A percentile compares a stretch with the other conserved stretches of the same genome.
phyloP scores from a whole-genome alignment of 1,284 basidiomycete genomes.

The Meira nashicola region DNA sequence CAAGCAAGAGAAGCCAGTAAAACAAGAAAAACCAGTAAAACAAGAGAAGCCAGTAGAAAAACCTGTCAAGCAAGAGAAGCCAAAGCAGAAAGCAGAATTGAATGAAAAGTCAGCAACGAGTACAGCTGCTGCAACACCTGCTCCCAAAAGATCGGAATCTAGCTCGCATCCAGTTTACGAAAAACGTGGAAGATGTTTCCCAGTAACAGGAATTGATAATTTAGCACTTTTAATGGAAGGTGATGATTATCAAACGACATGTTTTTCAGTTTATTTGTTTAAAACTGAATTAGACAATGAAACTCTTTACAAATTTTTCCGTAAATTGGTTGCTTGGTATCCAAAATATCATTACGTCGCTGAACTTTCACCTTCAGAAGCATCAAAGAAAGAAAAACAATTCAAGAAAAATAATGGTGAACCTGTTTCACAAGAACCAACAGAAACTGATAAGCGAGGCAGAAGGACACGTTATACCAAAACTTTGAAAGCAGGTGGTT shows the following conservation, averaged over 20 bases:
- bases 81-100: neutral
- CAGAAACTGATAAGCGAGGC: constrained; percentile 23
- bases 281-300: constrained; percentile 41
- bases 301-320: constrained; percentile 48
- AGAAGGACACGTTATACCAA: constrained; percentile 36
- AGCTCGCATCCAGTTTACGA: constrained; percentile 21
- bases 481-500: constrained; percentile 40
- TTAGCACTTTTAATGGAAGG: constrained; percentile 48
- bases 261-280: constrained; percentile 52
- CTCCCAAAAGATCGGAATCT: constrained; percentile 22
- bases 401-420: neutral
- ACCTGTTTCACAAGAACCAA: neutral
- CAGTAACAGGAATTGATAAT: constrained; percentile 50
- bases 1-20: neutral
- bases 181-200: constrained; percentile 32
- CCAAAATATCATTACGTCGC: constrained; percentile 49
- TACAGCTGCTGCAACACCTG: constrained; percentile 28
- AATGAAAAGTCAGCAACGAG: constrained; percentile 2
- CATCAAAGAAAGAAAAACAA: constrained; percentile 21
- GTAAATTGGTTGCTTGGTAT: constrained; percentile 43
- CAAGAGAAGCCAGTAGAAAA: neutral
- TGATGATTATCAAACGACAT: constrained; percentile 46
- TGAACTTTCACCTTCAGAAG: constrained; percentile 43
- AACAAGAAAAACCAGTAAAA: neutral
- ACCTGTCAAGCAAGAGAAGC: neutral